These are phyloP conservation scores for Dalbergia cochinchinensis DNA, from an alignment of 306 rosid genomes.

Conservation along the genomic window DNA sequence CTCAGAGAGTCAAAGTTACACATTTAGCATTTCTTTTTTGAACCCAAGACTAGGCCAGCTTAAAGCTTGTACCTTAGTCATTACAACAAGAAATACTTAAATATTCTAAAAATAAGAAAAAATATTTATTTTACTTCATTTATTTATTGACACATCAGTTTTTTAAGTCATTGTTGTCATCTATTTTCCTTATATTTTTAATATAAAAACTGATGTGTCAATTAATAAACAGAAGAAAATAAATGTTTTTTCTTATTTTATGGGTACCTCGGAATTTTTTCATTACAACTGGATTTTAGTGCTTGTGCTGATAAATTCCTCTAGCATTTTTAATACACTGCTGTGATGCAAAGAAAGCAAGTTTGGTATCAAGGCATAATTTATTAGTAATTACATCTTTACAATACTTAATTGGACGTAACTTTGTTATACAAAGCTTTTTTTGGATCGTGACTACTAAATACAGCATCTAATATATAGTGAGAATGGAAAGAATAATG, in stretches of 20 bases:
- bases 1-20: constrained; percentile 42
- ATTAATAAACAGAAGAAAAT: no score
- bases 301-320: neutral
- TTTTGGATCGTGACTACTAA: neutral
- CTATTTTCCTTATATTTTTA: no score
- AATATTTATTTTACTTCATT: no score
- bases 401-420: neutral
- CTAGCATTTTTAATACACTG: neutral
- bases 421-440: neutral
- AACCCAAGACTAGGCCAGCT: neutral
- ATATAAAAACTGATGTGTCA: no score
- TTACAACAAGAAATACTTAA: neutral
- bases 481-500: no score
- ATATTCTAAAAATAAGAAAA: no score
- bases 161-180: no score
- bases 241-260: no score
- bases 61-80: neutral
- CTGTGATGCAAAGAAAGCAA: neutral
- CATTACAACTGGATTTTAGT: neutral
- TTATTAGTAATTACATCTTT: neutral
- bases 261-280: no score
- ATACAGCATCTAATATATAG: no score
- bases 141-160: no score
- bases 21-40: neutral
- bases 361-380: neutral